Evolutionary conservation across 1,139 yeast genomes (phyloP).

Genomic region (Nematodospora anomalae): DNA sequence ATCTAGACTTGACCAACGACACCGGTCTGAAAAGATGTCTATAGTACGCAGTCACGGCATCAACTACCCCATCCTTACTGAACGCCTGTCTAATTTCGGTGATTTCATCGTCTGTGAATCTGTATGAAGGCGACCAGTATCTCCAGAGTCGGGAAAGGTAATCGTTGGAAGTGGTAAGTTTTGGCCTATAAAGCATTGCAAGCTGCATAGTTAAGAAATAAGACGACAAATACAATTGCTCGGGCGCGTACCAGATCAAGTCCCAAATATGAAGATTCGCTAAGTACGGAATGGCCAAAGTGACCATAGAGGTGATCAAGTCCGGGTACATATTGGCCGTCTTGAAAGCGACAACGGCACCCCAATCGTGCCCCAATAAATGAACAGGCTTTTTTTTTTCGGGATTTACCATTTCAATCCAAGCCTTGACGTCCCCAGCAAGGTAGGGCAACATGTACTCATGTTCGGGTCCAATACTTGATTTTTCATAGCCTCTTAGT

Average conservation of each 20-base stretch:
- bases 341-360: slow-evolving; percentile 40
- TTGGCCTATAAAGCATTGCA: slow-evolving; percentile 24
- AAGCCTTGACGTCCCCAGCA: slow-evolving; percentile 38
- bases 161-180: slow-evolving; percentile 22
- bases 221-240: slow-evolving; percentile 36
- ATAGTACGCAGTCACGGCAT: slow-evolving; percentile 45
- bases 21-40: slow-evolving; percentile 31
- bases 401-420: slow-evolving; percentile 29
- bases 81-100: slow-evolving; percentile 31
- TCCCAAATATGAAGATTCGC: slow-evolving; percentile 30
- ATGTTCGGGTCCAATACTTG: slow-evolving; percentile 29
- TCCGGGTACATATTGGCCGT: slow-evolving; percentile 40
- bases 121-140: slow-evolving; percentile 46
- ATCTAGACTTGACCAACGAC: slow-evolving; percentile 23
- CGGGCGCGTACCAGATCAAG: slow-evolving; percentile 30
- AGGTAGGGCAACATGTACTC: slow-evolving; percentile 31
- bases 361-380: slow-evolving; percentile 50
- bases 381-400: slow-evolving; percentile 32
- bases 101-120: slow-evolving; percentile 28
- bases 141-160: slow-evolving; percentile 39
- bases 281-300: slow-evolving; percentile 44
- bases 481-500: slow-evolving; percentile 43
- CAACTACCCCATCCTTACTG: slow-evolving; percentile 28
- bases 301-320: slow-evolving; percentile 33
- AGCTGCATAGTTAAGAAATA: slow-evolving; percentile 46